Evolutionary conservation across 352 stramenopile species (phyloP), one percentile per base, ranked within the genome.

Genomic region (Phytophthora hibernalis): DNA sequence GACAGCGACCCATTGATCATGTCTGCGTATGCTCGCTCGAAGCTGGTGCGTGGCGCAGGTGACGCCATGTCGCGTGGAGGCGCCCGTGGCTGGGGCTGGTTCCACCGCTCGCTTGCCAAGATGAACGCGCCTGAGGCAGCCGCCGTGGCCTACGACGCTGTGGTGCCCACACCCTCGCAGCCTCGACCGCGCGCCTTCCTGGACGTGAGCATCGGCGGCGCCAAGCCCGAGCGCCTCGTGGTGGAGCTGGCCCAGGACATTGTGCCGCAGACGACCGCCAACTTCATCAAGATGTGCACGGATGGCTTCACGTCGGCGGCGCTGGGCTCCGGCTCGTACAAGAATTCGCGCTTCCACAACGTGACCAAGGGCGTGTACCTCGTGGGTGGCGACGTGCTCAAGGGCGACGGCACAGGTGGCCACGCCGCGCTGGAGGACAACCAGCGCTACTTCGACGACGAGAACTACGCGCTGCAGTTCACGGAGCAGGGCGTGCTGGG

Each of bases 401-500:
- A 66, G 35, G 85, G 85, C 57, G 79, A 92, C 60, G 87, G 87
- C 53, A 92, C 83, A 48, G 87, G 87, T 53, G 85, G 83, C 61
- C 83, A 93, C 61, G 83, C 87, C n/a, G 85, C 85, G 18, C 70
- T 94, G 31, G 70, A 88, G 61, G 56, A 82, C 12, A 83, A 83
- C 67, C 65, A 89, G 65, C 82, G 83, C 30, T 92, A 81, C 73
- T 96, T 96, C 67, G 76, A 91, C 47, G 87, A 96, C 63, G 87
- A 96, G 74, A 96, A 96, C 70, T 96, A 90, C 60, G 85, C 84
- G 52, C 77, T 96, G 49, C 87, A 92, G 74, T 96, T 93, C 61
- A 85, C 85, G 37, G 85, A 96, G 63, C 73, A 89, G 57, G 87
- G 87, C 47, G 87, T 96, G 37, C 62, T 96, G 51, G 87, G 87